These are phyloP conservation scores for Microstegium vimineum DNA, from an alignment of 176 grass and related monocot genomes.

Conservation along the genomic window DNA sequence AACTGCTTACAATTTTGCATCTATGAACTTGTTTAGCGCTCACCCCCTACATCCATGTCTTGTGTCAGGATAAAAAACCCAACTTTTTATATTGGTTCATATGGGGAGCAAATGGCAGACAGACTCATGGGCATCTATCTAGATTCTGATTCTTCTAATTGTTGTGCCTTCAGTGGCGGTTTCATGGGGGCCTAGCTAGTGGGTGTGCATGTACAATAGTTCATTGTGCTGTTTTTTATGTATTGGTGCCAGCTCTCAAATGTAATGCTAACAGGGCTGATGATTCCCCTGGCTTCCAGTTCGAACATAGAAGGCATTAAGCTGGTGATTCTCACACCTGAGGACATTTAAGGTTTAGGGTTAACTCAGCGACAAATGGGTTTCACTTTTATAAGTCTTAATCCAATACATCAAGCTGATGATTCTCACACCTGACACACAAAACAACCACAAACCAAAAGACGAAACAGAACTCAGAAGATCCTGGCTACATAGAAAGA, in stretches of 20 bases:
- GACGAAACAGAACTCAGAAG: too few relatives aligned
- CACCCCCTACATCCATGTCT: neutral
- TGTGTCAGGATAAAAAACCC: conserved; percentile 67
- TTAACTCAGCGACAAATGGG: too few relatives aligned
- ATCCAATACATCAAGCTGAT: neutral
- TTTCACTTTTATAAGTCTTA: neutral
- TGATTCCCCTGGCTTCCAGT: too few relatives aligned
- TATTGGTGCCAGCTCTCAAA: conserved; percentile 7
- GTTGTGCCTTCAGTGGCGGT: neutral
- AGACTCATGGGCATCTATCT: conserved; percentile 18
- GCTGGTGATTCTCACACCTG: too few relatives aligned
- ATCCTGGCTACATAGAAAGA: too few relatives aligned
- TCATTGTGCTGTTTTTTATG: conserved; percentile 26
- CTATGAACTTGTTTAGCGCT: conserved; percentile 18
- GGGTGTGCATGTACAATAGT: conserved; percentile 42
- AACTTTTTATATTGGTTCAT: conserved; percentile 87
- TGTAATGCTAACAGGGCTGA: conserved; percentile 30
- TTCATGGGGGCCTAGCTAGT: conserved; percentile 32
- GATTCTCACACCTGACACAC: neutral
- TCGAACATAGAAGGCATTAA: neutral
- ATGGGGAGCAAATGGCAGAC: conserved; percentile 47
- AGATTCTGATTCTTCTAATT: neutral
- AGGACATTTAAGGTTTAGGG: neutral
- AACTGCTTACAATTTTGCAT: neutral
- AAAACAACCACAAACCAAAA: neutral